A percentile compares a stretch with the other conserved stretches of the same genome.
Evolutionary conservation across 768 basidiomycete species (phyloP).

Genomic region (Calvatia gigantea): DNA sequence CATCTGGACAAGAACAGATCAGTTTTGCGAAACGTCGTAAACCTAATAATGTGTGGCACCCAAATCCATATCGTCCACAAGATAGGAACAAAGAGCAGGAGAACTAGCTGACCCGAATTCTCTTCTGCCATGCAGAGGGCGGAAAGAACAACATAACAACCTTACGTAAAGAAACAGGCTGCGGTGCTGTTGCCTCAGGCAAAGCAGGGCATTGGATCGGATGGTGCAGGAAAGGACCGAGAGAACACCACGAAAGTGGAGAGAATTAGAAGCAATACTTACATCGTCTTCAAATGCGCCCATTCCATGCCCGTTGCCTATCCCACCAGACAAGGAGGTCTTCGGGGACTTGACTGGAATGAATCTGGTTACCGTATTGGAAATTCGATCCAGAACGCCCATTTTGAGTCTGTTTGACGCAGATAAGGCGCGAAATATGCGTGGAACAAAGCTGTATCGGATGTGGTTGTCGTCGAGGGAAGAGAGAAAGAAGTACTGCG

Average conservation of each 20-base stretch:
- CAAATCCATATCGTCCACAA: conserved; percentile 67
- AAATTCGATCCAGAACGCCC: conserved; percentile 56
- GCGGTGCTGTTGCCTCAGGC: neutral
- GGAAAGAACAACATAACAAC: conserved; percentile 29
- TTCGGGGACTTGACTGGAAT: conserved; percentile 40
- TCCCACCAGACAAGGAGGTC: conserved; percentile 46
- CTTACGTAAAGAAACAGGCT: conserved; percentile 11
- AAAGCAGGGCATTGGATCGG: neutral
- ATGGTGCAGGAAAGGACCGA: neutral
- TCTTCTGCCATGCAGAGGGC: conserved; percentile 33
- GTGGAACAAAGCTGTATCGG: neutral
- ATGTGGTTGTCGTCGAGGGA: neutral
- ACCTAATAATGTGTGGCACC: conserved; percentile 35
- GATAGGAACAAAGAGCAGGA: conserved; percentile 64
- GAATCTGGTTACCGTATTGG: conserved; percentile 44
- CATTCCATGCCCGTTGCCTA: conserved; percentile 57
- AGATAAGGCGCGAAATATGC: neutral
- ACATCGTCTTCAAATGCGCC: conserved; percentile 71
- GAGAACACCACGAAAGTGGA: conserved; percentile 2
- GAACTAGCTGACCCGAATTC: conserved; percentile 44
- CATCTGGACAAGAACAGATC: conserved; percentile 49
- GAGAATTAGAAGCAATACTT: conserved; percentile 29
- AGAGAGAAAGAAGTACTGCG: neutral
- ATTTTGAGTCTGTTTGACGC: conserved; percentile 27
- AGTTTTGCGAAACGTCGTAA: conserved; percentile 14